These are phyloP conservation scores for Fusarium ramigenum DNA, from an alignment of 2,329 filamentous ascomycete species.

Conservation along the genomic window DNA sequence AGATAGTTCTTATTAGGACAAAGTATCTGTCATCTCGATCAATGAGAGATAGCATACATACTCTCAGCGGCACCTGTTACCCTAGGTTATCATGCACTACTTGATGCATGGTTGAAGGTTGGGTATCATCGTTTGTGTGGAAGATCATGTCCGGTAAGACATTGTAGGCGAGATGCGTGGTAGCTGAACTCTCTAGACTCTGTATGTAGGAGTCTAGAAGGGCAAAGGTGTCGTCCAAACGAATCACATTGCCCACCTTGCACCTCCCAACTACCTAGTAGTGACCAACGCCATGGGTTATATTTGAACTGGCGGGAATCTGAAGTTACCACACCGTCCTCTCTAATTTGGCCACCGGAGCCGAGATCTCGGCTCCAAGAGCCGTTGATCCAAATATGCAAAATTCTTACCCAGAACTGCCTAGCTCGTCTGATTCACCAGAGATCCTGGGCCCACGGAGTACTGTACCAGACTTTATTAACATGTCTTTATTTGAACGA, in stretches of 20 bases:
- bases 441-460: neutral
- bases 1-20: neutral
- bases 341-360: conserved; percentile 6
- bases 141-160: conserved; percentile 30
- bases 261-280: neutral
- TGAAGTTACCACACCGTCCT: neutral
- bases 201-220: neutral
- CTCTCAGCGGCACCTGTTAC: neutral
- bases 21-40: neutral
- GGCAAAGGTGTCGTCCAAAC: neutral
- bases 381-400: neutral
- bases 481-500: neutral
- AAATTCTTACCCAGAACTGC: conserved; percentile 18
- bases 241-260: neutral
- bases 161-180: neutral
- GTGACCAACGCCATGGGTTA: neutral
- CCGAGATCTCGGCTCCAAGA: conserved; percentile 20
- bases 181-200: neutral
- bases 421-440: neutral
- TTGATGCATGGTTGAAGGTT: neutral
- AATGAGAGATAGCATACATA: neutral
- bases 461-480: neutral
- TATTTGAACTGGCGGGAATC: neutral
- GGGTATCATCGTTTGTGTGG: conserved; percentile 9
- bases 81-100: neutral